Evolutionary conservation across 768 basidiomycete species (phyloP), one percentile per base, ranked within the genome.

Genomic region (Heimioporus sp.): DNA sequence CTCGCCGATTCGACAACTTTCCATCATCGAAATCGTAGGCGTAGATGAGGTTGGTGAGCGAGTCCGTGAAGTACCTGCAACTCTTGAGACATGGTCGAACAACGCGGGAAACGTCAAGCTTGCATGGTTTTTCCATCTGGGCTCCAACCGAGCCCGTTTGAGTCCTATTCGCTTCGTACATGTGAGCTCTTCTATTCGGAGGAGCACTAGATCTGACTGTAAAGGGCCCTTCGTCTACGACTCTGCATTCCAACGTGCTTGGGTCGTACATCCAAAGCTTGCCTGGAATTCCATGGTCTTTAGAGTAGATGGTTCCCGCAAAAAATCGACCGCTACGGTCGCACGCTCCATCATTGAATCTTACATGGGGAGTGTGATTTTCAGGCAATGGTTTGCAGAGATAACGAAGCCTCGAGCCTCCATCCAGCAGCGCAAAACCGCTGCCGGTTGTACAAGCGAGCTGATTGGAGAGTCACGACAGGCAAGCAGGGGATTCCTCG

Each of bases 341-440:
- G 61, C 86, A 87, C 3, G 75, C 84, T 34, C 85, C 86, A 59
- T 87, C 86, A 67, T 88, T 86, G 70, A 87, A 85, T 39, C 86
- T 77, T 28, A 76, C 80, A 55, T 78, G 70, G 3, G 71, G 65
- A 11, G 60, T 58, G 35, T 79, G 70, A 20, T 71, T 62, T 10
- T 64, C 56, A n/a, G 75, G 68, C 8, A 87, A 60, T 12, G 86
- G 84, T 65, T 75, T 66, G 50, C 68, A 72, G 53, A 88, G 64
- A 65, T 85, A 81, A 34, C 66, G 68, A 21, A 82, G 60, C 45
- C 78, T 82, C 41, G 62, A 59, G 19, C 44, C 57, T 30, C 49
- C 49, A 6, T 51, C 49, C 49, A 56, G 44, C 19, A 65, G 24
- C 11, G 52, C 57, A 21, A 63, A 65, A 46, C 61, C 60, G n/a